These are phyloP conservation scores for Boletus vinaceobasis DNA, from an alignment of 768 basidiomycete genomes.

Conservation along the genomic window DNA sequence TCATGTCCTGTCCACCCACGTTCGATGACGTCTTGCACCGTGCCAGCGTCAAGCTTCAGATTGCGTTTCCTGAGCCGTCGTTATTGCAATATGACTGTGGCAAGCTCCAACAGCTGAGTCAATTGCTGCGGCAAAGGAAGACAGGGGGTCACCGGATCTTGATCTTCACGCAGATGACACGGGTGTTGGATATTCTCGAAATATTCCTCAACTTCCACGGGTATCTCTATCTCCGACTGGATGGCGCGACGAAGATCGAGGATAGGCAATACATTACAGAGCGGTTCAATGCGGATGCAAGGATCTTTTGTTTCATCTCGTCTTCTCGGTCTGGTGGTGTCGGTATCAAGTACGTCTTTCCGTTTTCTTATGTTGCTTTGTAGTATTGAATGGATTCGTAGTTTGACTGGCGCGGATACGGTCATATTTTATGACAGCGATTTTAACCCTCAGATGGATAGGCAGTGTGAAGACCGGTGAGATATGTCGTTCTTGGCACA, in stretches of 20 bases:
- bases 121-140: conserved; percentile 77
- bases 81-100: conserved; percentile 95
- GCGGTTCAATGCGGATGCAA: conserved; percentile 73
- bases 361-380: conserved; percentile 11
- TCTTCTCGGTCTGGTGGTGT: conserved; percentile 80
- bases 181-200: conserved; percentile 90
- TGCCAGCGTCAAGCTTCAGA: conserved; percentile 78
- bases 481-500: conserved; percentile 12
- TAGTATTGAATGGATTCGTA: conserved; percentile 28
- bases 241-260: conserved; percentile 94
- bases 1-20: conserved; percentile 33
- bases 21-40: conserved; percentile 74
- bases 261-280: conserved; percentile 91
- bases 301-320: conserved; percentile 87
- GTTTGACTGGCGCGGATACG: conserved; percentile 86
- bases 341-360: conserved; percentile 79
- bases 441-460: conserved; percentile 97
- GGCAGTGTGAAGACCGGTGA: conserved; percentile 91
- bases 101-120: conserved; percentile 84
- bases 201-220: conserved; percentile 91
- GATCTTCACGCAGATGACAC: conserved; percentile 98
- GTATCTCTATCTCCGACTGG: conserved; percentile 89
- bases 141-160: conserved; percentile 85
- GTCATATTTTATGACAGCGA: conserved; percentile 98
- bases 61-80: conserved; percentile 89